These are phyloP conservation scores for Moesziomyces globuligerus DNA, from an alignment of 1,284 basidiomycete species.

Conservation along the genomic window DNA sequence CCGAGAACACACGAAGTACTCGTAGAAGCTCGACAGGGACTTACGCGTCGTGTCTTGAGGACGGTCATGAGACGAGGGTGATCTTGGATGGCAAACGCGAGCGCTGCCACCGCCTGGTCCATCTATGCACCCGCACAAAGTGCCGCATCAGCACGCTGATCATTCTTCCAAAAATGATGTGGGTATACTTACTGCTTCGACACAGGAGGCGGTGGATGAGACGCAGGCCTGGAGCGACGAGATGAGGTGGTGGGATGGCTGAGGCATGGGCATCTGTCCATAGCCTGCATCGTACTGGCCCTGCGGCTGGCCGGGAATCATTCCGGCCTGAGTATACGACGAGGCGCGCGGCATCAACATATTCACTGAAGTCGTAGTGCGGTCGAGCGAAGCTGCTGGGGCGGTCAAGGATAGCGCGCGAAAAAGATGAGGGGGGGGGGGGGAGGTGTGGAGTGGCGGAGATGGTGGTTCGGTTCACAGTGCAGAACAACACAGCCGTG, in stretches of 20 bases:
- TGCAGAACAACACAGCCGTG: no score
- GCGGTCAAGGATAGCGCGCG: no score
- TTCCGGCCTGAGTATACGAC: neutral
- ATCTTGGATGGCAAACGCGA: slow-evolving; percentile 43
- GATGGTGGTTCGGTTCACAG: no score
- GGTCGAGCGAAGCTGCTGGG: no score
- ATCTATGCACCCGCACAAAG: slow-evolving; percentile 10
- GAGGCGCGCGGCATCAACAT: neutral
- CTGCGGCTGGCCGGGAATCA: slow-evolving; percentile 1
- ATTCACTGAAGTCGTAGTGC: no score
- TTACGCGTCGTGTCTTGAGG: slow-evolving; percentile 38
- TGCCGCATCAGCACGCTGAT: no score
- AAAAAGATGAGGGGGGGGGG: no score
- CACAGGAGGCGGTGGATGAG: slow-evolving; percentile 27
- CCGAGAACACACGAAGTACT: neutral
- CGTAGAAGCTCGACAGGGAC: neutral
- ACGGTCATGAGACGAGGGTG: slow-evolving; percentile 45
- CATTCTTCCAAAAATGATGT: neutral
- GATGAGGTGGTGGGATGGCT: slow-evolving; percentile 37
- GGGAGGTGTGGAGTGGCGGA: no score
- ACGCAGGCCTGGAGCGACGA: slow-evolving; percentile 40
- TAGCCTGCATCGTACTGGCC: slow-evolving; percentile 16
- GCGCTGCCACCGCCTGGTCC: slow-evolving; percentile 34
- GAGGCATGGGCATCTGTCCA: slow-evolving; percentile 24
- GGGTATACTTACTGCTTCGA: slow-evolving; percentile 22